Evolutionary conservation across 331 rosid genomes (phyloP).

Genomic region (Erythrophleum ivorense): DNA sequence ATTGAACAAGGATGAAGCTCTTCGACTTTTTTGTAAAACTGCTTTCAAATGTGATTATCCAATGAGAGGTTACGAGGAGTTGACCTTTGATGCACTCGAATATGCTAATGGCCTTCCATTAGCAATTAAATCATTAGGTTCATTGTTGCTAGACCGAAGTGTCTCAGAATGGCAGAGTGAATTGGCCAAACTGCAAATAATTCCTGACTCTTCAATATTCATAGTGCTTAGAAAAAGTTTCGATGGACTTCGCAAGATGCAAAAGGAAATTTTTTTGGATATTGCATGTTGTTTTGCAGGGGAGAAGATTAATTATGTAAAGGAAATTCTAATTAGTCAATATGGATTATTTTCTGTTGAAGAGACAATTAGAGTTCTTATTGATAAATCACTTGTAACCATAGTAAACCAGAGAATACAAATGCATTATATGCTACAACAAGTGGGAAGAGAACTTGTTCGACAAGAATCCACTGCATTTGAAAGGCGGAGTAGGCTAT

Average conservation of each 20-base stretch:
- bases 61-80: background rate
- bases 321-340: background rate
- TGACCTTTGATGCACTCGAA: background rate
- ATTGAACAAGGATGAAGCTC: background rate
- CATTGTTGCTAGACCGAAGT: background rate
- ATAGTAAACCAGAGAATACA: background rate
- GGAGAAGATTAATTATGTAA: background rate
- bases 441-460: background rate
- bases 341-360: background rate
- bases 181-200: background rate
- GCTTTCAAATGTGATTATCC: background rate
- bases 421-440: background rate
- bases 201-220: background rate
- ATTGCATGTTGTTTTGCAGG: slow-evolving; percentile 24
- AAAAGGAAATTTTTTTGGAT: background rate
- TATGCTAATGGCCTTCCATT: slow-evolving; percentile 4
- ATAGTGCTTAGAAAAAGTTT: background rate
- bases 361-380: background rate
- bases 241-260: background rate
- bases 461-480: background rate
- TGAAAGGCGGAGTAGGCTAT: background rate
- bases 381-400: slow-evolving; percentile 2
- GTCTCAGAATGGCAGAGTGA: background rate
- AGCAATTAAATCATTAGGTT: background rate
- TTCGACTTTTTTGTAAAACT: background rate